Evolutionary conservation across 2,329 filamentous ascomycete species (phyloP).

Genomic region (Elsinoe necatrix): DNA sequence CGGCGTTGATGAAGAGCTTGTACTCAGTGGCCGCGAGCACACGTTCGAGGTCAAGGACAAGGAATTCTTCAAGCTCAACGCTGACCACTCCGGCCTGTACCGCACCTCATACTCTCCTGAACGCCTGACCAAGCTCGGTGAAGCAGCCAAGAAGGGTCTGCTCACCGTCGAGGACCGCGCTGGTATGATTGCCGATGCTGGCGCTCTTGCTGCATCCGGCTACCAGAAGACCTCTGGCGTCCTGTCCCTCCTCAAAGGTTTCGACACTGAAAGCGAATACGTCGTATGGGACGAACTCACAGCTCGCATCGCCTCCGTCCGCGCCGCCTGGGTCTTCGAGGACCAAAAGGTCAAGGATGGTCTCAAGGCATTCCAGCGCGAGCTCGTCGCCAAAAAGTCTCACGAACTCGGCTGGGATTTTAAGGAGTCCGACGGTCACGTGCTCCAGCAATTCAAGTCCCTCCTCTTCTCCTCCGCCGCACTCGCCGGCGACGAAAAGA

Average conservation of each 20-base stretch:
- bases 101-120: conserved; percentile 79
- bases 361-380: conserved; percentile 73
- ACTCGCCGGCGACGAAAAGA: conserved; percentile 65
- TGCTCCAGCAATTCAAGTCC: conserved; percentile 89
- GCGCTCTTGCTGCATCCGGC: conserved; percentile 77
- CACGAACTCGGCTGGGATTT: conserved; percentile 87
- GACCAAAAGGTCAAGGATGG: conserved; percentile 63
- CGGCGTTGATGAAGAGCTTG: conserved; percentile 70
- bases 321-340: conserved; percentile 83
- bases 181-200: conserved; percentile 83
- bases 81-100: conserved; percentile 88
- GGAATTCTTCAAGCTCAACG: conserved; percentile 95
- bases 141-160: conserved; percentile 72
- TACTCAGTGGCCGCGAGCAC: conserved; percentile 62
- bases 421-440: conserved; percentile 73
- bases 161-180: conserved; percentile 84
- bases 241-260: conserved; percentile 74
- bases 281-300: conserved; percentile 94
- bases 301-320: conserved; percentile 66
- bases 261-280: conserved; percentile 73
- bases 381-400: conserved; percentile 68
- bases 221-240: conserved; percentile 91
- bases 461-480: conserved; percentile 82
- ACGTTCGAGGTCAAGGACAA: conserved; percentile 68
- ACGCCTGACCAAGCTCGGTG: conserved; percentile 76